Conservation (phyloP, 352 stramenopile genomes). For the Peronospora farinosa region DNA sequence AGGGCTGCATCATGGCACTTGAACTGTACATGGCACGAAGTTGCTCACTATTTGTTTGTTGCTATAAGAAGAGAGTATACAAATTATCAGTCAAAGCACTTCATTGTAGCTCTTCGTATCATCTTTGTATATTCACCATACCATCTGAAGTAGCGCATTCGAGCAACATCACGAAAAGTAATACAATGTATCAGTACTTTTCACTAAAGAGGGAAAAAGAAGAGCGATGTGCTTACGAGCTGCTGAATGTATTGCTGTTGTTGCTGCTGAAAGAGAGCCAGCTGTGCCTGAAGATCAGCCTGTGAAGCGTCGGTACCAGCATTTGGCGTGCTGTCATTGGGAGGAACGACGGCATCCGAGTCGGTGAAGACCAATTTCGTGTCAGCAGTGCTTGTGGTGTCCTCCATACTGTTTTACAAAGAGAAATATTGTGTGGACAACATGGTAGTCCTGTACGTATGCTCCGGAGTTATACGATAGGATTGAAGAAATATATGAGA, state of each 20-base stretch:
- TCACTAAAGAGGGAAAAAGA: not conserved
- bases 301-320: slow-evolving; percentile 17
- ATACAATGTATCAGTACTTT: slow-evolving; percentile 12
- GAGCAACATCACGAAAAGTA: not conserved
- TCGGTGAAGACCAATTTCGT: slow-evolving; percentile 30
- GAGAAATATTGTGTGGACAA: slow-evolving; percentile 1
- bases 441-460: too few relatives aligned
- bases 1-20: slow-evolving; percentile 80
- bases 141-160: slow-evolving; percentile 26
- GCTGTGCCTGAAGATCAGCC: slow-evolving; percentile 42
- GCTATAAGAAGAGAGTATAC: slow-evolving; percentile 15
- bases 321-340: slow-evolving; percentile 10
- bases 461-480: too few relatives aligned
- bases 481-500: too few relatives aligned
- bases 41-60: slow-evolving; percentile 72
- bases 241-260: slow-evolving; percentile 56
- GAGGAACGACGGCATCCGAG: slow-evolving; percentile 21
- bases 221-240: slow-evolving; percentile 25
- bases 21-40: slow-evolving; percentile 76
- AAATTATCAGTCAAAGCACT: slow-evolving; percentile 5
- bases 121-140: slow-evolving; percentile 2
- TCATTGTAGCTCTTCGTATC: not conserved
- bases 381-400: slow-evolving; percentile 23
- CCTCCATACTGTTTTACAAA: slow-evolving; percentile 25
- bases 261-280: slow-evolving; percentile 55